Base-by-base conservation (phyloP, 768 basidiomycete species). In the Tubosaeta sp. region DNA sequence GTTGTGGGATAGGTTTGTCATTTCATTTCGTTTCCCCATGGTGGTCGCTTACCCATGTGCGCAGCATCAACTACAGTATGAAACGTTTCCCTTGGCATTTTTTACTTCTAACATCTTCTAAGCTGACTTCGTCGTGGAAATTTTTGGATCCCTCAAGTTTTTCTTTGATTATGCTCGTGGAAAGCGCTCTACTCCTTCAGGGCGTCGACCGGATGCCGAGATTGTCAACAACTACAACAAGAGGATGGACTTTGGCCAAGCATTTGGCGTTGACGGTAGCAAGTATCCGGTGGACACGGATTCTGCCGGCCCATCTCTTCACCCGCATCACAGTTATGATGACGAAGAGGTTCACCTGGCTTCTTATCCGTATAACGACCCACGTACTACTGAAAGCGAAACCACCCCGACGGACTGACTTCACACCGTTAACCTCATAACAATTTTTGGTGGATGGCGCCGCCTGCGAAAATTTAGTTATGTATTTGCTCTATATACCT, bases 121-220 rank as follows among this genome's bases (percentile, higher is more conserved):
- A 86, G 84, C 70, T 54, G 89, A 92, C 62, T 90, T 91, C 59
- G 56, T 64, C 1, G 40, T 69, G 43, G 91, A 94, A 39, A 90
- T 91, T 18, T 61, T 62, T 27, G 65, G 71, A 50, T 88, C 87
- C 3, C 52, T 87, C 53, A 73, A 70, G 48, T 91, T 80, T 71
- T 90, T 84, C 69, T 57, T 78, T 49, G 69, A 72, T 59, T 73
- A 65, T 55, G 11, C 49, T 24, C 67, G 64, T 3, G 65, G 75
- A 51, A 68, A 67, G 41, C 64, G 69, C 34, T 19, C 59, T 36
- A 53, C 64, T 36, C 59, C 51, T 24, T 49, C 67, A 5, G 27
- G 41, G 13, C 61, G 56, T 49, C 57, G 54, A 22, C n/a, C 36
- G 19, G 56, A 62, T 31, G 39, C 45, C 11, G 53, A 49, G 47